Base-by-base conservation (phyloP, 371 early-diverging fungal genomes). In the Mucor sp. region DNA sequence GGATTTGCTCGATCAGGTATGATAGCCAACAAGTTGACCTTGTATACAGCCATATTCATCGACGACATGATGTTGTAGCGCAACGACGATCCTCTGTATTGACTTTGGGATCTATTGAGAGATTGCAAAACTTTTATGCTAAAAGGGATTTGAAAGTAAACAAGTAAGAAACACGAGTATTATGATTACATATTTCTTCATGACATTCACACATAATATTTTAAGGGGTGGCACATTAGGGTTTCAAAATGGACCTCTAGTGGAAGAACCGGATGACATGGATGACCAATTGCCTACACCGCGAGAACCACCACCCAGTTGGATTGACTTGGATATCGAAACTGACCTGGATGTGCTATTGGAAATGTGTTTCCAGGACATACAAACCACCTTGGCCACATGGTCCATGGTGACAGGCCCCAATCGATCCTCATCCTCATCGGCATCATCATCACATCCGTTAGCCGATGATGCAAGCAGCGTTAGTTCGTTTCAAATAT, bases 1-100 rank as follows among this genome's bases (percentile, higher is more conserved):
- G 80, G 80, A 3, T 82, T 82, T 73, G 83, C 83, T 56, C 77
- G 77, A 14, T 82, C 83, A 72, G 83, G 83, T 80, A 72, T n/a
- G 58, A 12, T 33, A 4, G 33, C 15, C 0, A 3, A 3, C 12
- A 11, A 12, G 23, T 7, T 37, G 37, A 37, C 14, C 37, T 14
- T 37, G 14, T 14, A 27, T 9, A 23, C 30, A 6, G 47, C 27
- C 6, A n/a, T 39, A 27, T 3, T 9, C 14, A 60, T 25, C 25
- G 12, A 25, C 11, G 3, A 14, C 12, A 50, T 47, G n/a, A n/a
- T n/a, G n/a, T n/a, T n/a, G 33, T 56, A 83, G 83, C 83, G 6
- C 77, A 79, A 69, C 66, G 83, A 59, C 72, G 83, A 63, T 79
- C 81, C 3, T 83, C 83, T n/a, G 81, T 83, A 1, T 60, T 79